Conservation (phyloP, 2,329 filamentous ascomycete species). For the Colletotrichum incanum region DNA sequence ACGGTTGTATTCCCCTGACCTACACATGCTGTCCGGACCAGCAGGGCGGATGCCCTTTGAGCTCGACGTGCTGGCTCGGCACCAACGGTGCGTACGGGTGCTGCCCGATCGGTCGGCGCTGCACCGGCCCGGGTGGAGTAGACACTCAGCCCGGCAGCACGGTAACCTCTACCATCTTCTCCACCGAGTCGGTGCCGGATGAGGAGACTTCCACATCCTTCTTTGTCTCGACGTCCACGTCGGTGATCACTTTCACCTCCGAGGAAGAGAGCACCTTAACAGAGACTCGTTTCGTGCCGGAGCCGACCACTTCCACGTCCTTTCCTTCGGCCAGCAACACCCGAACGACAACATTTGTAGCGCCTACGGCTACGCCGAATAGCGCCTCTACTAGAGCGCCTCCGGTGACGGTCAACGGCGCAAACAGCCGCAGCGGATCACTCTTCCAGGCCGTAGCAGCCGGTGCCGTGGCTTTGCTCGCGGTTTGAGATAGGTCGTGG, state of each 20-base stretch:
- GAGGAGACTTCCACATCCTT: conserved; percentile 8
- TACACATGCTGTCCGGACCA: conserved; percentile 52
- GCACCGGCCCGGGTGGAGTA: conserved; percentile 49
- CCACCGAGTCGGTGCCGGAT: conserved; percentile 13
- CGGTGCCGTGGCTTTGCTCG: conserved; percentile 11
- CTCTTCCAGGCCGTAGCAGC: conserved; percentile 13
- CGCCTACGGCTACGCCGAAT: neutral
- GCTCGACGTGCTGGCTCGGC: conserved; percentile 47
- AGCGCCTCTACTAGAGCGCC: neutral
- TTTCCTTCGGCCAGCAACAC: neutral
- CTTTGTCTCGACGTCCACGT: neutral
- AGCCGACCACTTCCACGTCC: neutral
- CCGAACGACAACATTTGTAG: neutral
- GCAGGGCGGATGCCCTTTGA: conserved; percentile 48
- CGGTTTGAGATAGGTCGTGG: neutral
- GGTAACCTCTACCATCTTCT: conserved; percentile 10
- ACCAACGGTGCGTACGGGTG: conserved; percentile 49
- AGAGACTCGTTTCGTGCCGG: neutral
- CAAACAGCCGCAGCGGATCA: neutral
- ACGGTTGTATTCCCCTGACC: conserved; percentile 48
- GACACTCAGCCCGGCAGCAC: conserved; percentile 32
- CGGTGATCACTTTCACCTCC: conserved; percentile 9
- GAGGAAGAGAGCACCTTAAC: conserved; percentile 6
- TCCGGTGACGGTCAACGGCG: conserved; percentile 26
- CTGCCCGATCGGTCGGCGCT: conserved; percentile 49